Evolutionary conservation across 2,329 filamentous ascomycete genomes (phyloP).

Genomic region (Aspergillaceae sp.): DNA sequence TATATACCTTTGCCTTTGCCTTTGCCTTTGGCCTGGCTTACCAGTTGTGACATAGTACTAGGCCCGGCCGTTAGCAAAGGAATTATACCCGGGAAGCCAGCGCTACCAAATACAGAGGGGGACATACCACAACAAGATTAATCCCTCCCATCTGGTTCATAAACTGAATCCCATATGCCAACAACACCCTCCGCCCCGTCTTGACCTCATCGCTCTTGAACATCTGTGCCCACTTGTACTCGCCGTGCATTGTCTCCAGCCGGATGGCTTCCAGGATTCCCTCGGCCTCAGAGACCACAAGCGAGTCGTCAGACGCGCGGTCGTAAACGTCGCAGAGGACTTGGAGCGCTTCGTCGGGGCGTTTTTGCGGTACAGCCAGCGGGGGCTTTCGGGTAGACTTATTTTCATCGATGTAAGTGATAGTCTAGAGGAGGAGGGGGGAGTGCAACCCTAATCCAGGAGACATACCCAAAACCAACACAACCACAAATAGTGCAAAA

Average conservation of each 20-base stretch:
- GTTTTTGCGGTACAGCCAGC: conserved; percentile 40
- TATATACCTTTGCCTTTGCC: too few species aligned
- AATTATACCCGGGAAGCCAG: background rate
- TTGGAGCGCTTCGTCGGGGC: conserved; percentile 20
- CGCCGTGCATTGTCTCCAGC: conserved; percentile 26
- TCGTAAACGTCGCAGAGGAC: conserved; percentile 23
- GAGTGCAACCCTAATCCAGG: too few species aligned
- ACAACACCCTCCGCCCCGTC: conserved; percentile 38
- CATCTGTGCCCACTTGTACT: conserved; percentile 34
- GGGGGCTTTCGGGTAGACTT: conserved; percentile 28
- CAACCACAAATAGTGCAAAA: conserved; percentile 35
- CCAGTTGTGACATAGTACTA: conserved; percentile 12
- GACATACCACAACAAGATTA: conserved; percentile 33
- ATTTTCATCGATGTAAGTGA: too few species aligned
- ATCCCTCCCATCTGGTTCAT: conserved; percentile 46
- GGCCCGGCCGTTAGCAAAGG: background rate
- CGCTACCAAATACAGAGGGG: too few species aligned
- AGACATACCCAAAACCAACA: conserved; percentile 27
- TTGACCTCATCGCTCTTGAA: conserved; percentile 38
- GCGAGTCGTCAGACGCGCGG: conserved; percentile 12
- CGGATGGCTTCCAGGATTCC: conserved; percentile 40
- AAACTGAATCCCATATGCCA: conserved; percentile 42
- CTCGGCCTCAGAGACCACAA: conserved; percentile 22
- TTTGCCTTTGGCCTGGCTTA: too few species aligned
- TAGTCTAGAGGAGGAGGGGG: too few species aligned